Conservation (phyloP, 805 yeast species). For the Cephaloascus albidus region DNA sequence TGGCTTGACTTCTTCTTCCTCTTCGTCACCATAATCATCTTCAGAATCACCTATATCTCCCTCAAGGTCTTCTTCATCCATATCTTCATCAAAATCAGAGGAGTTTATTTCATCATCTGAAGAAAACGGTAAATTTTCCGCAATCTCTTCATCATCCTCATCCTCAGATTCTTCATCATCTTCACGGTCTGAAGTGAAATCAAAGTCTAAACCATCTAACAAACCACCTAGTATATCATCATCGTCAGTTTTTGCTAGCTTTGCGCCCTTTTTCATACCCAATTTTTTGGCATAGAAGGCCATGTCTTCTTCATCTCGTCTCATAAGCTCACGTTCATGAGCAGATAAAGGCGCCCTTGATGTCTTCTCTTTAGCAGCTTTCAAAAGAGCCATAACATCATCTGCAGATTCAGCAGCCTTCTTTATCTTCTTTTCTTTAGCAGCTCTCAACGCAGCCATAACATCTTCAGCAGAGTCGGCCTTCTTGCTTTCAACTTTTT, state of each 20-base stretch:
- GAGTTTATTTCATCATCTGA: slow-evolving; percentile 13
- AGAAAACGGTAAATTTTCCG: neutral
- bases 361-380: slow-evolving; percentile 6
- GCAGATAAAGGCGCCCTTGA: slow-evolving; percentile 19
- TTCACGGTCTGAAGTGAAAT: slow-evolving; percentile 13
- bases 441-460: slow-evolving; percentile 30
- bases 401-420: slow-evolving; percentile 3
- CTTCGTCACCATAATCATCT: slow-evolving; percentile 18
- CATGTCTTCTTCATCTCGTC: slow-evolving; percentile 69
- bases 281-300: slow-evolving; percentile 75
- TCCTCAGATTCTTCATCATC: slow-evolving; percentile 9
- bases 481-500: neutral
- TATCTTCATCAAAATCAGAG: slow-evolving; percentile 16
- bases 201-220: slow-evolving; percentile 64
- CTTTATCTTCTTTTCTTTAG: slow-evolving; percentile 20
- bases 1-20: slow-evolving; percentile 16
- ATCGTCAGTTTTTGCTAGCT: slow-evolving; percentile 42
- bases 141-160: slow-evolving; percentile 1
- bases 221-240: slow-evolving; percentile 80
- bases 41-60: neutral
- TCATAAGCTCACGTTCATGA: slow-evolving; percentile 37
- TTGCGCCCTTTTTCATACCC: slow-evolving; percentile 52
- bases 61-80: neutral
- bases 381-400: neutral
- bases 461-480: slow-evolving; percentile 29